These are phyloP conservation scores for Ophiostoma montium DNA, from an alignment of 2,329 filamentous ascomycete species.

Conservation along the genomic window DNA sequence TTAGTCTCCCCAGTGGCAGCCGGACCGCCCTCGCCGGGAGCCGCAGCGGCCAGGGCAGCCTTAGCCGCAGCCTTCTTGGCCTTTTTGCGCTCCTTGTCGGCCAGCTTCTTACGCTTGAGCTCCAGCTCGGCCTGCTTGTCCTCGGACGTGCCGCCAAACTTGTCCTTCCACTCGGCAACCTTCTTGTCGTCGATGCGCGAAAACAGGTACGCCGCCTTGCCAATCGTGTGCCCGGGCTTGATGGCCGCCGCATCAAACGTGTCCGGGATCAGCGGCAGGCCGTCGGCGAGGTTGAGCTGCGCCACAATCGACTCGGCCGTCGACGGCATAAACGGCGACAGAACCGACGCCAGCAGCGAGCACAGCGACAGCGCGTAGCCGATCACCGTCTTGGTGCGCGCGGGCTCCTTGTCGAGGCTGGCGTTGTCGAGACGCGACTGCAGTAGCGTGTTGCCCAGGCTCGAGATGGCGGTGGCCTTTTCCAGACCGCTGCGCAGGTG, in stretches of 20 bases:
- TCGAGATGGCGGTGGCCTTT: slow-evolving; percentile 53
- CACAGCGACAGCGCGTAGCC: slow-evolving; percentile 74
- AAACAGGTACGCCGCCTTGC: slow-evolving; percentile 43
- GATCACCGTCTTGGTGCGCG: slow-evolving; percentile 44
- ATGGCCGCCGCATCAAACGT: slow-evolving; percentile 48
- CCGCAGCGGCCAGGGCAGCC: slow-evolving; percentile 1
- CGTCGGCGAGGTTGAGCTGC: slow-evolving; percentile 44
- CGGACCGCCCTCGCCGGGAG: not conserved
- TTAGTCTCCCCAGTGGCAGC: slow-evolving; percentile 17
- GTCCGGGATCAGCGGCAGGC: slow-evolving; percentile 46
- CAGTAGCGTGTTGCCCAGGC: slow-evolving; percentile 34
- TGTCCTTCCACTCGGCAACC: slow-evolving; percentile 54
- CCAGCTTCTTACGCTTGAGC: slow-evolving; percentile 20
- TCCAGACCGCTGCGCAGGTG: slow-evolving; percentile 54
- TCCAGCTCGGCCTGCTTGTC: slow-evolving; percentile 18
- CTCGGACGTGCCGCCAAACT: slow-evolving; percentile 34
- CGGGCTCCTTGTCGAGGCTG: slow-evolving; percentile 35
- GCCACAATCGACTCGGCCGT: slow-evolving; percentile 60
- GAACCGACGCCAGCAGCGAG: slow-evolving; percentile 63
- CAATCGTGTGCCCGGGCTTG: slow-evolving; percentile 64
- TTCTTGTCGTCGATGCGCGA: slow-evolving; percentile 58
- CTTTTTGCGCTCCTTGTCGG: slow-evolving; percentile 18
- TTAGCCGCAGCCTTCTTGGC: slow-evolving; percentile 19
- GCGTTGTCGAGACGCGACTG: slow-evolving; percentile 32
- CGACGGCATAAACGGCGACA: slow-evolving; percentile 76